Evolutionary conservation across 2,329 filamentous ascomycete genomes (phyloP), one percentile per base, ranked within the genome.

Genomic region (Alternaria novae-zelandiae): DNA sequence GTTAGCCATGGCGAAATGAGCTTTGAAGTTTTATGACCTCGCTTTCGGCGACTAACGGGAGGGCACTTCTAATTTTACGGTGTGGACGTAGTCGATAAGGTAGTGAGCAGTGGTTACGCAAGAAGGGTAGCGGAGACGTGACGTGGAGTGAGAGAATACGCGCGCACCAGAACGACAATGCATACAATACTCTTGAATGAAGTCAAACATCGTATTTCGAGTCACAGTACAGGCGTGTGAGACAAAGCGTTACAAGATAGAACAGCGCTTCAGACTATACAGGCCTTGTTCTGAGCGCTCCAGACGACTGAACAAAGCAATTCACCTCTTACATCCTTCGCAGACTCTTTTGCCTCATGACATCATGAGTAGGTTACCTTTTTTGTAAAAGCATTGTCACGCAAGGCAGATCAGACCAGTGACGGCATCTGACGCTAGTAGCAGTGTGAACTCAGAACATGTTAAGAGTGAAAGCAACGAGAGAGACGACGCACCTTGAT

Each of bases 171-270:
- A 12, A 5, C 4, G 10, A 46, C 12, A 23, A n/a, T 6, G 41
- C 11, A 50, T 13, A 15, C 28, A 13, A 6, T 0, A 13, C 15
- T 6, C 11, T 30, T 17, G 36, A 20, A 15, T 41, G 20, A 9
- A n/a, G 10, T 17, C 11, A 54, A 21, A 17, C 17, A 15, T 10
- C 30, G n/a, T 41, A 7, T n/a, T n/a, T 20, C 15, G 9, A 43
- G 23, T 20, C 51, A 44, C 32, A 20, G 10, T 54, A 44, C 50
- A 10, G 7, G 26, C 15, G 20, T 15, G n/a, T 41, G 6, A 62
- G 47, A 62, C 59, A 62, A 62, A 62, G 59, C 8, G 36, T 23
- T 53, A 12, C 3, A 41, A 6, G 4, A 58, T 41, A 21, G 21
- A 11, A 58, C 36, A 9, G 21, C 3, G 46, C 7, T 41, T 3